These are phyloP conservation scores for Candida sanyaensis DNA, from an alignment of 1,139 yeast species.

Conservation along the genomic window DNA sequence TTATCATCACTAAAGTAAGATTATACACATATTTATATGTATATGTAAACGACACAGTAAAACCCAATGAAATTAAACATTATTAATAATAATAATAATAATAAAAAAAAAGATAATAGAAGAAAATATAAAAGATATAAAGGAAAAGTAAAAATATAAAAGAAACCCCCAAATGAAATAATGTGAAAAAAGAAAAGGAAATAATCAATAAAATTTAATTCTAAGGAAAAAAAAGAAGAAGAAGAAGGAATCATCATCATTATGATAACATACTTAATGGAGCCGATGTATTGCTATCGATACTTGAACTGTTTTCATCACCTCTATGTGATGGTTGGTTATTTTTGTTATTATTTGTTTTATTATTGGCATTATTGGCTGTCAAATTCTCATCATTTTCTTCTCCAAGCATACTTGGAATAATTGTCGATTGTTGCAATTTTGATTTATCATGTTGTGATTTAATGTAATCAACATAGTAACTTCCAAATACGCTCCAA, in stretches of 20 bases:
- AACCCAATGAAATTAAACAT: not conserved
- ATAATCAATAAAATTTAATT: not conserved
- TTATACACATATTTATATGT: not conserved
- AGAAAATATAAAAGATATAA: not conserved
- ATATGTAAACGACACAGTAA: not conserved
- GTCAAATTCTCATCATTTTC: conserved; percentile 3
- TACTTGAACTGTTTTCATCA: conserved; percentile 6
- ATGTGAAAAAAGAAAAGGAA: not conserved
- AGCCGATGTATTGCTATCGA: conserved; percentile 13
- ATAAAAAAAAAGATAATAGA: not conserved
- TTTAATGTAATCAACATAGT: conserved; percentile 32
- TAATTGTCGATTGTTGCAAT: conserved; percentile 9
- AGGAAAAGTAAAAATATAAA: not conserved
- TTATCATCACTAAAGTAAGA: not conserved
- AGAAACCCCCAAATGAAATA: not conserved
- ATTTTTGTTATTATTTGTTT: not conserved
- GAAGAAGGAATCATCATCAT: conserved; percentile 1
- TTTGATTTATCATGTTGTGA: conserved; percentile 14
- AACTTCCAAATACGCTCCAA: conserved; percentile 70
- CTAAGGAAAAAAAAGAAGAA: not conserved
- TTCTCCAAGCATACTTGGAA: conserved; percentile 6
- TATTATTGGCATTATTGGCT: conserved; percentile 2
- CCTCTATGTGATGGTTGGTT: conserved; percentile 3
- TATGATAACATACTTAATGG: conserved; percentile 15
- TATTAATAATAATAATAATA: not conserved